These are phyloP conservation scores for Scedosporium dehoogii DNA, from an alignment of 2,329 filamentous ascomycete species.

Conservation along the genomic window DNA sequence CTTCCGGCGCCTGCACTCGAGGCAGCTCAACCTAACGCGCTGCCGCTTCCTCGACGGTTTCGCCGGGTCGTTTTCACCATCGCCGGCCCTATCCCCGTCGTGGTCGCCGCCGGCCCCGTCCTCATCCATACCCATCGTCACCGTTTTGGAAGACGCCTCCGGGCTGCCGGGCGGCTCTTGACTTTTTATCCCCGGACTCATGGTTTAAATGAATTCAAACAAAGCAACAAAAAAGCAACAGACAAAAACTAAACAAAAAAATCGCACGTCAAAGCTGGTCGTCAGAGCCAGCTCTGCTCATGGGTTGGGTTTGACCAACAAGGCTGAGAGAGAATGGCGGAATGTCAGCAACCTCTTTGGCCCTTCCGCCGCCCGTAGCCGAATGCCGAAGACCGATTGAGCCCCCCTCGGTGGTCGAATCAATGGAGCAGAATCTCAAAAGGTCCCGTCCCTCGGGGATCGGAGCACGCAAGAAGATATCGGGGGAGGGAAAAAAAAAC, in stretches of 20 bases:
- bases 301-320: too few relatives aligned
- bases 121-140: background rate
- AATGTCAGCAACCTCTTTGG: too few relatives aligned
- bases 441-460: too few relatives aligned
- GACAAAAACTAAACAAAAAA: background rate
- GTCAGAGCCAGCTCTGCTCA: too few relatives aligned
- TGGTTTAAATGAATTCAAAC: background rate
- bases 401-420: too few relatives aligned
- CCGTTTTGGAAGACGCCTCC: background rate
- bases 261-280: too few relatives aligned
- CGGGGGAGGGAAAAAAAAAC: too few relatives aligned
- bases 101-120: background rate
- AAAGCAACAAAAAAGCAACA: background rate
- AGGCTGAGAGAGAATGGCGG: too few relatives aligned
- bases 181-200: background rate
- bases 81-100: background rate
- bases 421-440: too few relatives aligned
- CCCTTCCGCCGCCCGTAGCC: too few relatives aligned
- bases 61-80: background rate
- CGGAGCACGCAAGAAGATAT: too few relatives aligned
- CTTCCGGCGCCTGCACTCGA: slow-evolving; percentile 51
- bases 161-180: background rate
- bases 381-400: too few relatives aligned
- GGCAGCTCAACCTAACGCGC: slow-evolving; percentile 48
- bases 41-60: slow-evolving; percentile 37